Base-by-base conservation (phyloP, 805 yeast species). In the Saccharomycopsis capsularis region DNA sequence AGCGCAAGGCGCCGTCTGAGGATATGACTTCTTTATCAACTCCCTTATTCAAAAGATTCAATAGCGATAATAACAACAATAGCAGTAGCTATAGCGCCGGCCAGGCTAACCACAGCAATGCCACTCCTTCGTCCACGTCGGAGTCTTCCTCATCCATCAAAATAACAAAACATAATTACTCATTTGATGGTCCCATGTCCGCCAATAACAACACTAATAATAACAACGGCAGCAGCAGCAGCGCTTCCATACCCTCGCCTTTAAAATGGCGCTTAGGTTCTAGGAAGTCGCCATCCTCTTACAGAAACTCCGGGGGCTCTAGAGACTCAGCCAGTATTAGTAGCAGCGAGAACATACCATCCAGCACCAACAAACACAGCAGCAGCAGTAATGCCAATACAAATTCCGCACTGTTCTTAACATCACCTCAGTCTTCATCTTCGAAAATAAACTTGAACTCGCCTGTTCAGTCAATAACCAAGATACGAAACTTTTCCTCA, bases 271-370 rank as follows among this genome's bases (percentile, higher is more conserved):
- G 46, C 16, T 24, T 42, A 13, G 38, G 38, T n/a, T 27, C 46
- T 16, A 4, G 46, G 16, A 42, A 42, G 23, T 38, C 30, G 46
- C 19, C 39, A 38, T 29, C 39, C 6, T 25, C 46, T 13, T 38
- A 30, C 4, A 7, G 38, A 11, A 18, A 34, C n/a, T 34, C 38
- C 15, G n/a, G n/a, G 18, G 38, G 13, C 32, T 27, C 32, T 27
- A 27, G 15, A 22, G 44, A 42, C 24, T 23, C 46, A 21, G 46
- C 46, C 38, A 42, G 46, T 30, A 42, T 42, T 5, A 42, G 46
- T 34, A 42, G 46, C 24, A 22, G 38, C 16, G 46, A 42, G 25
- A 42, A 29, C 15, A 22, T n/a, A 19, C 35, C 4, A 16, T 15
- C 16, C 38, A 9, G 19, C 19, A 9, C 7, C n/a, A 13, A 6